Conservation (phyloP, 805 yeast species). For the Pichia cephalocereana region DNA sequence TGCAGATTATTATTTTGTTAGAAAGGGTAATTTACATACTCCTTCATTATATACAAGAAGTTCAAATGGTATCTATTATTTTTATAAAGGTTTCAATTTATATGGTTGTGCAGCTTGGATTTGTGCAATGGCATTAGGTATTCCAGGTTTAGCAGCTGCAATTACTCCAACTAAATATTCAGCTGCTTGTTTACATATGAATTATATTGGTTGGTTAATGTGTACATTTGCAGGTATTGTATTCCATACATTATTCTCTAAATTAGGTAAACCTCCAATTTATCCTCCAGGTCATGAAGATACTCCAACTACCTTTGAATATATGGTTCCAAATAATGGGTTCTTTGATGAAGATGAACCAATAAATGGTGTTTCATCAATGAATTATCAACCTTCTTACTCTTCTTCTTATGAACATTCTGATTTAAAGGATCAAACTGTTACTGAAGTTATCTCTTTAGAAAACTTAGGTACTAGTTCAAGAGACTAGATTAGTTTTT, state of each 20-base stretch:
- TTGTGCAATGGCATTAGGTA: conserved; percentile 14
- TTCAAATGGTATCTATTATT: conserved; percentile 27
- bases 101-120: conserved; percentile 15
- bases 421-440: background rate
- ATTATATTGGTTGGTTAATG: conserved; percentile 19
- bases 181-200: conserved; percentile 15
- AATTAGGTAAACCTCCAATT: conserved; percentile 12
- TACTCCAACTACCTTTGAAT: conserved; percentile 16
- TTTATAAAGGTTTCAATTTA: conserved; percentile 11
- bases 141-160: conserved; percentile 23
- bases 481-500: background rate
- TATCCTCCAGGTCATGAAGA: conserved; percentile 16
- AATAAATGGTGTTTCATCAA: conserved; percentile 17
- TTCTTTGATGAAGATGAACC: conserved; percentile 20
- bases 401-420: background rate
- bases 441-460: background rate
- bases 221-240: conserved; percentile 13
- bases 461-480: background rate
- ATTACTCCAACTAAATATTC: conserved; percentile 13
- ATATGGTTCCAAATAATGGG: conserved; percentile 15
- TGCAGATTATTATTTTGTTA: conserved; percentile 32
- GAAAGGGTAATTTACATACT: conserved; percentile 31
- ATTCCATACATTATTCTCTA: conserved; percentile 10
- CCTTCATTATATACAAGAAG: conserved; percentile 31
- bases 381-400: background rate